A percentile compares a stretch with the other conserved stretches of the same genome.
Evolutionary conservation across 1,284 basidiomycete species (phyloP).

Genomic region (Ceratobasidium theobromae): DNA sequence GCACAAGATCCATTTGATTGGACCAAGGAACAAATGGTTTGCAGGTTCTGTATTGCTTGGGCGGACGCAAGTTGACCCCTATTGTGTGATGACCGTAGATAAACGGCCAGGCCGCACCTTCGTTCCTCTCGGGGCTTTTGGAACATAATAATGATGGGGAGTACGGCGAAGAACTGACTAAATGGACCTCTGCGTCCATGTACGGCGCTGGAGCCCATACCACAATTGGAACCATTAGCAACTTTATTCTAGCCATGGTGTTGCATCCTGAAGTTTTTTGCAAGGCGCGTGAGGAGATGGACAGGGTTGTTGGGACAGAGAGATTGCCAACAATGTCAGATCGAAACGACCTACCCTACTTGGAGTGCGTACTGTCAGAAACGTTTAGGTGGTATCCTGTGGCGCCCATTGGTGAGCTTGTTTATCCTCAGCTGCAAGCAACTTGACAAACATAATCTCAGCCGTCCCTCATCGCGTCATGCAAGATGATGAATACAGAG

Average conservation of each 20-base stretch:
- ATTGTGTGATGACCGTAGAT: background rate
- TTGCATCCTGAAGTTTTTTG: slow-evolving; percentile 35
- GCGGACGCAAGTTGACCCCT: background rate
- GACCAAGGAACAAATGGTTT: background rate
- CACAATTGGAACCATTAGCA: background rate
- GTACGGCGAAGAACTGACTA: slow-evolving; percentile 1
- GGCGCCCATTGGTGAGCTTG: slow-evolving; percentile 2
- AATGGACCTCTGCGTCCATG: background rate
- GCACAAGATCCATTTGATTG: background rate
- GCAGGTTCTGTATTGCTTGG: background rate
- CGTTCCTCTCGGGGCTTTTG: background rate
- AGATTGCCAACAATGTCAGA: slow-evolving; percentile 32
- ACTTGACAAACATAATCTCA: background rate
- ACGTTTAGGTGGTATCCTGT: slow-evolving; percentile 31
- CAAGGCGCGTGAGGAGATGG: slow-evolving; percentile 36
- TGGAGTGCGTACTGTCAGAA: slow-evolving; percentile 31
- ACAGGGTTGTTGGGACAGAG: slow-evolving; percentile 30
- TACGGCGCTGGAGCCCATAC: slow-evolving; percentile 5
- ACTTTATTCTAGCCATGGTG: slow-evolving; percentile 33
- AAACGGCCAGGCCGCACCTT: background rate
- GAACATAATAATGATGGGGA: background rate
- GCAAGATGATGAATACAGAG: slow-evolving; percentile 7
- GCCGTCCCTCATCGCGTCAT: background rate
- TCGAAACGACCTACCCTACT: slow-evolving; percentile 30
- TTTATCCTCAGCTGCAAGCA: background rate